Conservation (phyloP, 2,329 filamentous ascomycete species). For the Trichophyton rubrum region DNA sequence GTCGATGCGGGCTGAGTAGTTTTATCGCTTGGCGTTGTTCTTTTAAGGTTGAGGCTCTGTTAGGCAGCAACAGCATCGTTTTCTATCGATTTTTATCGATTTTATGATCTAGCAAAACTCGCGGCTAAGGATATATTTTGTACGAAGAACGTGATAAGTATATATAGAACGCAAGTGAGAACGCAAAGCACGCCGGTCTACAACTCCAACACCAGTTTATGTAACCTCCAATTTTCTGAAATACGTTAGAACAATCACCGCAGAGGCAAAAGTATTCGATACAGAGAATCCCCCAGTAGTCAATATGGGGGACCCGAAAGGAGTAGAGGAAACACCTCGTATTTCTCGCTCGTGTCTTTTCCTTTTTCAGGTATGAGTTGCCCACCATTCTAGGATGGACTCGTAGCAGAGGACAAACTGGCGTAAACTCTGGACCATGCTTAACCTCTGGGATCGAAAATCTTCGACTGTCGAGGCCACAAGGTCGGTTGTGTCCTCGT, state of each 20-base stretch:
- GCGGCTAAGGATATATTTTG: too few relatives aligned
- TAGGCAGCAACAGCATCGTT: background rate
- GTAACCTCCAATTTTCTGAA: background rate
- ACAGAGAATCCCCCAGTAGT: background rate
- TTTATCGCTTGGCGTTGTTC: background rate
- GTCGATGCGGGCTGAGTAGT: too few relatives aligned
- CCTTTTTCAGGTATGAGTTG: background rate
- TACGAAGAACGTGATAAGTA: background rate
- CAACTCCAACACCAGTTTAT: background rate
- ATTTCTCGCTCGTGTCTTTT: background rate
- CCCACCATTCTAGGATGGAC: constrained; percentile 77
- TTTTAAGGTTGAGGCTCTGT: background rate
- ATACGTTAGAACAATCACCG: background rate
- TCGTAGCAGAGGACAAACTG: constrained; percentile 97
- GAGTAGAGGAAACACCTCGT: background rate
- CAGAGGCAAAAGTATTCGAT: background rate
- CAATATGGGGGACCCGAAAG: background rate
- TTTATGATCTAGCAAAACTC: too few relatives aligned
- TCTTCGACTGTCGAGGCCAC: constrained; percentile 82
- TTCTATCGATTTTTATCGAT: too few relatives aligned
- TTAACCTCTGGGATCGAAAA: constrained; percentile 74
- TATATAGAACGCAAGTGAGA: background rate
- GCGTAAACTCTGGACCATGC: constrained; percentile 89
- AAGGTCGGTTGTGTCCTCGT: constrained; percentile 59
- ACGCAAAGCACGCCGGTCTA: background rate